phyloP scores from a whole-genome alignment of 1,139 yeast species.

The Magnusiomyces tetraspermus region DNA sequence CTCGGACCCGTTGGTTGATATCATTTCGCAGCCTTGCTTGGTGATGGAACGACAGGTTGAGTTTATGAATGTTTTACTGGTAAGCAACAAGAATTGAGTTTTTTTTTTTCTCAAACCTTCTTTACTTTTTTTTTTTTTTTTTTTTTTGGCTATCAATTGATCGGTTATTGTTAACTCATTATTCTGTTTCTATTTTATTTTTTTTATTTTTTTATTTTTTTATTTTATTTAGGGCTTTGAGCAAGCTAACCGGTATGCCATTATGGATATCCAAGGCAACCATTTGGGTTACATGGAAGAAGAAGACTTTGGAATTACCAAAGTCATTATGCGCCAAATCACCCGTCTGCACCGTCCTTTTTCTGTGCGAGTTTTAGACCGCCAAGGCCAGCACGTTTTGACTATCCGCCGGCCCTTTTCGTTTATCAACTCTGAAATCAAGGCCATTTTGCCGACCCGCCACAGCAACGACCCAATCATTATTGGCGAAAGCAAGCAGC shows the following conservation, averaged over 20 bases:
- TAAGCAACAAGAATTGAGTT: constrained; percentile 9
- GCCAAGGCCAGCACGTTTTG: constrained; percentile 55
- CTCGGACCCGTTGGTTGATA: constrained; percentile 46
- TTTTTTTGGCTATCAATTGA: background rate
- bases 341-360: constrained; percentile 81
- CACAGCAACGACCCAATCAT: constrained; percentile 39
- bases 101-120: background rate
- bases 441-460: constrained; percentile 49
- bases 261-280: constrained; percentile 65
- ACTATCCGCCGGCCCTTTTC: constrained; percentile 69
- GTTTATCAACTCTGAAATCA: constrained; percentile 79
- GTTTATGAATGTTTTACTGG: constrained; percentile 66
- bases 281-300: constrained; percentile 76
- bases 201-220: background rate
- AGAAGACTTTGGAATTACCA: constrained; percentile 60
- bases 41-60: constrained; percentile 84
- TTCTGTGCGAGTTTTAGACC: constrained; percentile 69
- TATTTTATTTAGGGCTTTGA: constrained; percentile 51
- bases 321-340: constrained; percentile 68
- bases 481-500: constrained; percentile 80
- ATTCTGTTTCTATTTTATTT: background rate
- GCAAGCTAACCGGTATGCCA: constrained; percentile 70
- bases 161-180: too few relatives aligned
- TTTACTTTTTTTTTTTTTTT: background rate
- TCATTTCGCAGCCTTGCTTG: constrained; percentile 67